Evolutionary conservation across 164 flowering plant genomes (phyloP).

Genomic region (Dillenia turbinata): DNA sequence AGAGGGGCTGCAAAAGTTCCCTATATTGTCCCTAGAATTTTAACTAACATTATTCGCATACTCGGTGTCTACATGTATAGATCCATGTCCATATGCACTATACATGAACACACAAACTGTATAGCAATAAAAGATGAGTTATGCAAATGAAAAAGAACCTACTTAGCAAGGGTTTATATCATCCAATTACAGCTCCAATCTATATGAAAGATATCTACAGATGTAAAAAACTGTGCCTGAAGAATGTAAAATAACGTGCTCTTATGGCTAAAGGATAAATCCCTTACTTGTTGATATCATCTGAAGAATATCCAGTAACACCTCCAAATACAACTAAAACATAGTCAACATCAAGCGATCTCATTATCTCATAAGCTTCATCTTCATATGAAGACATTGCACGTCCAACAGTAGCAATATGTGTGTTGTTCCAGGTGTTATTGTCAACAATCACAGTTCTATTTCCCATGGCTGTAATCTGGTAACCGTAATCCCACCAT

Average conservation of each 20-base stretch:
- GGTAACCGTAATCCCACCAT: slow-evolving; percentile 99
- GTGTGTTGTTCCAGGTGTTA: slow-evolving; percentile 99
- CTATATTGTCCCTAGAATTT: no score
- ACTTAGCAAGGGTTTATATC: no score
- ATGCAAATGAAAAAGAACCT: not conserved
- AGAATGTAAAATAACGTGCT: not conserved
- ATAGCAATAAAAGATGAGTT: slow-evolving; percentile 7
- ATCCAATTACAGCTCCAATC: not conserved
- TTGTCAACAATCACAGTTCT: slow-evolving; percentile 96
- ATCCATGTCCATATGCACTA: no score
- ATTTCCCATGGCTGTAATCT: slow-evolving; percentile 99
- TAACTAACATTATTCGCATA: no score
- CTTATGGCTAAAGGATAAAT: not conserved
- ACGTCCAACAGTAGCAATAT: slow-evolving; percentile 98
- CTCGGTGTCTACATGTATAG: no score
- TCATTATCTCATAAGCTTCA: slow-evolving; percentile 96
- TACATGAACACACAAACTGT: slow-evolving; percentile 1
- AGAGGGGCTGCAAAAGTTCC: no score
- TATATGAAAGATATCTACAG: not conserved
- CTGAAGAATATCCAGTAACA: slow-evolving; percentile 98
- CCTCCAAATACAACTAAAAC: slow-evolving; percentile 99
- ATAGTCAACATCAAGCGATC: slow-evolving; percentile 92
- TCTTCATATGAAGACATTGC: slow-evolving; percentile 99
- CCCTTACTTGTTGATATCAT: slow-evolving; percentile 98
- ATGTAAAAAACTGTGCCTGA: not conserved